These are phyloP conservation scores for Metschnikowia kunwiensis DNA, from an alignment of 805 yeast genomes.

Conservation along the genomic window DNA sequence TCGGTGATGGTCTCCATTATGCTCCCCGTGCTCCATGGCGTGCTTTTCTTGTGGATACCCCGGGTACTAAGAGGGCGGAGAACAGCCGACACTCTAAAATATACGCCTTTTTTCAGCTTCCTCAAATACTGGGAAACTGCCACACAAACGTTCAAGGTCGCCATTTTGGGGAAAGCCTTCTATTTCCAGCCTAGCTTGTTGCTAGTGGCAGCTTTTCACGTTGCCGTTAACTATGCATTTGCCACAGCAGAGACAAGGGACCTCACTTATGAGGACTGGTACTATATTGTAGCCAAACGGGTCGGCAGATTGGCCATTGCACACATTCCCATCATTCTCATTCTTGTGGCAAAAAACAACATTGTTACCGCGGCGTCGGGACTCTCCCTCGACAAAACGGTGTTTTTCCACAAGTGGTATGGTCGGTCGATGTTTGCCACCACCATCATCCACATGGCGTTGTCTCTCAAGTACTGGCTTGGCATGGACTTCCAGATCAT, in stretches of 20 bases:
- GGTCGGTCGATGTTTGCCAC: conserved; percentile 38
- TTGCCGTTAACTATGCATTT: conserved; percentile 30
- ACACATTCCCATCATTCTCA: conserved; percentile 36
- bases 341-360: conserved; percentile 41
- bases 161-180: conserved; percentile 15
- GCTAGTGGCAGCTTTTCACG: conserved; percentile 25
- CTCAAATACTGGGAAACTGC: conserved; percentile 27
- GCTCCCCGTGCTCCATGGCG: conserved; percentile 35
- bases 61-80: conserved; percentile 27
- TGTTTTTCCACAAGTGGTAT: conserved; percentile 44
- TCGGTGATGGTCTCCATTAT: conserved; percentile 26
- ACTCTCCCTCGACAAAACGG: conserved; percentile 37
- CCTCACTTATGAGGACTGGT: conserved; percentile 36
- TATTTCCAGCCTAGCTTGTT: conserved; percentile 44
- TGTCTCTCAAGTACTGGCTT: conserved; percentile 41
- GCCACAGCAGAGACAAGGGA: conserved; percentile 33
- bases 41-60: conserved; percentile 44
- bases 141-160: conserved; percentile 26
- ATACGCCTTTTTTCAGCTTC: conserved; percentile 25
- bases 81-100: conserved; percentile 12
- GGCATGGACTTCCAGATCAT: conserved; percentile 33
- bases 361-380: conserved; percentile 40
- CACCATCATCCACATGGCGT: conserved; percentile 34
- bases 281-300: conserved; percentile 42
- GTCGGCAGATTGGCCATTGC: conserved; percentile 40